Conservation (phyloP, 2,329 filamentous ascomycete species). For the Neofusicoccum laricinum region DNA sequence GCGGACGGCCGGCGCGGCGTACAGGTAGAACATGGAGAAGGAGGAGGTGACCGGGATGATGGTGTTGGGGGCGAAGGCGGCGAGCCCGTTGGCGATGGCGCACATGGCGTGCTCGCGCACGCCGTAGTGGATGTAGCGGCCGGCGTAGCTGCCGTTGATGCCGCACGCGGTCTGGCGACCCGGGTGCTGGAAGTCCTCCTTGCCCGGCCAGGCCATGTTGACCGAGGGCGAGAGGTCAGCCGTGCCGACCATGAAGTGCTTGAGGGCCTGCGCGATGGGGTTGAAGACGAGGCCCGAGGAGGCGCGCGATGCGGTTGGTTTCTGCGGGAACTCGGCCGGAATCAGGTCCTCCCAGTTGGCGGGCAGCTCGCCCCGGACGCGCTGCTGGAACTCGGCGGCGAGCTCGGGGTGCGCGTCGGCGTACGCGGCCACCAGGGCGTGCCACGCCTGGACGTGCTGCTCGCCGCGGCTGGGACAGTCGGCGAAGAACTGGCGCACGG, state of each 20-base stretch:
- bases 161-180: slow-evolving; percentile 40
- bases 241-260: slow-evolving; percentile 80
- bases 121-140: slow-evolving; percentile 49
- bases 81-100: slow-evolving; percentile 52
- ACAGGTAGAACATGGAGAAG: slow-evolving; percentile 64
- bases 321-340: slow-evolving; percentile 47
- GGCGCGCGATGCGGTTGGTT: slow-evolving; percentile 50
- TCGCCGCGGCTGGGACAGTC: slow-evolving; percentile 48
- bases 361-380: slow-evolving; percentile 49
- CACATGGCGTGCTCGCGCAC: slow-evolving; percentile 38
- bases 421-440: slow-evolving; percentile 45
- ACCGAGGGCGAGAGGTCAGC: slow-evolving; percentile 54
- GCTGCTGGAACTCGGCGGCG: slow-evolving; percentile 46
- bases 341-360: slow-evolving; percentile 51
- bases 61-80: slow-evolving; percentile 50
- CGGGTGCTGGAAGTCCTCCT: slow-evolving; percentile 50
- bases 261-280: slow-evolving; percentile 71
- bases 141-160: slow-evolving; percentile 54
- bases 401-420: slow-evolving; percentile 48
- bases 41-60: slow-evolving; percentile 57
- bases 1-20: slow-evolving; percentile 57
- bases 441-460: slow-evolving; percentile 49
- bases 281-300: slow-evolving; percentile 53
- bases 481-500: slow-evolving; percentile 52
- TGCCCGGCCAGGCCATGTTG: slow-evolving; percentile 53